Base-by-base conservation (phyloP, 805 yeast genomes). In the Sugiyamaella americana region DNA sequence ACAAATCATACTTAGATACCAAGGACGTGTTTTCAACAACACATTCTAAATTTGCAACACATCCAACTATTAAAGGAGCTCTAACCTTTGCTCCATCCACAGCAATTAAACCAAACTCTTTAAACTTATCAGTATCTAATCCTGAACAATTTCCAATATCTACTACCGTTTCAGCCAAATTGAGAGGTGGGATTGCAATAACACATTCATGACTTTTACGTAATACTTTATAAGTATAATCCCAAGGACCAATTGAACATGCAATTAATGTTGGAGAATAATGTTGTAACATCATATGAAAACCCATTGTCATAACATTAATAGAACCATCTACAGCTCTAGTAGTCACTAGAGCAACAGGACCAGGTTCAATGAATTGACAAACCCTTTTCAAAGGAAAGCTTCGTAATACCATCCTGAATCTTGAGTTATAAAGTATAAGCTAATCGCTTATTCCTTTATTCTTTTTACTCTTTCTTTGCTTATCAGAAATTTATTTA, bases 121-220 rank as follows among this genome's bases (percentile, higher is more conserved):
- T 11, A 22, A 47, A 47, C 37, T 47, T 47, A 32, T 47, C 46
- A n/a, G 43, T 19, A 4, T 44, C 23, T 10, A 29, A 46, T 13
- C 50, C 50, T 16, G 50, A 47, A 30, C 50, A 47, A 23, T 47
- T 47, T 17, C 50, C 50, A n/a, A 47, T 47, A 30, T 47, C 50
- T 18, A 47, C 50, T 6, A 47, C 47, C 21, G 39, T 26, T 32
- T 47, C 50, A 22, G 37, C 23, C 43, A 47, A 11, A 32, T 42
- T 40, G 13, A 32, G 35, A 3, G 32, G 22, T 6, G 50, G 50
- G 11, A 47, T 26, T 16, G 50, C 50, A 16, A 47, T 43, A 5
- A 47, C 50, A 22, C 50, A 47, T 23, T 47, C 42, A 20, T 47
- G 42, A 3, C 47, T 47, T 17, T 42, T 40, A 29, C 38, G 42